phyloP scores from a whole-genome alignment of 306 rosid species.

The Fagus crenata region DNA sequence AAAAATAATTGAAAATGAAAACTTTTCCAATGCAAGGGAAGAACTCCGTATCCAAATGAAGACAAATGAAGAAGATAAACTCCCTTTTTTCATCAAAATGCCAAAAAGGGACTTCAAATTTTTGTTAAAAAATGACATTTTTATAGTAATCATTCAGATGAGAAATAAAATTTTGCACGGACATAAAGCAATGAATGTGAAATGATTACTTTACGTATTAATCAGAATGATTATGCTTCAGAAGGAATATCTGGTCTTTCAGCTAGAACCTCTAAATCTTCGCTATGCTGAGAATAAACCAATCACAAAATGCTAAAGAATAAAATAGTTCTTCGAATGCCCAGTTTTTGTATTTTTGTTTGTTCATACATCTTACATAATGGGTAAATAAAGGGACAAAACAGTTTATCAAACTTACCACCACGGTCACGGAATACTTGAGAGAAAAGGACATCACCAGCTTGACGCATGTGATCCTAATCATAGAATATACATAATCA shows the following conservation, averaged over 20 bases:
- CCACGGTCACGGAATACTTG: conserved; percentile 84
- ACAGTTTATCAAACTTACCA: conserved; percentile 49
- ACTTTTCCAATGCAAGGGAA: neutral
- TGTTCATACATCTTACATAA: neutral
- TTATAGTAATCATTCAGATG: neutral
- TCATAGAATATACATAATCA: conserved; percentile 25
- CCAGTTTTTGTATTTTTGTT: neutral
- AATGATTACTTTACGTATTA: neutral
- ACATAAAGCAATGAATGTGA: neutral
- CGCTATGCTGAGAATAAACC: neutral
- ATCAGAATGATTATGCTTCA: neutral
- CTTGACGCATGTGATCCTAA: conserved; percentile 95
- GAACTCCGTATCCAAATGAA: neutral
- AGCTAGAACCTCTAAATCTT: neutral
- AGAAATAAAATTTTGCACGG: neutral
- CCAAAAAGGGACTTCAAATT: neutral
- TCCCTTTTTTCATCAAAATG: neutral
- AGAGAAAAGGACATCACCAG: conserved; percentile 90
- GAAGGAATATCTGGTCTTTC: no score
- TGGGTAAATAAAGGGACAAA: neutral
- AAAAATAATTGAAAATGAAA: neutral
- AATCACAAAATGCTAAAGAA: neutral
- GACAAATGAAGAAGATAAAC: neutral
- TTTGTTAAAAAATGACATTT: neutral
- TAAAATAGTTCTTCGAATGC: neutral